Percentiles rank a stretch among this genome's conserved stretches.
These are phyloP conservation scores for Trichoderma pleuroti DNA, from an alignment of 2,329 filamentous ascomycete species.

Conservation along the genomic window DNA sequence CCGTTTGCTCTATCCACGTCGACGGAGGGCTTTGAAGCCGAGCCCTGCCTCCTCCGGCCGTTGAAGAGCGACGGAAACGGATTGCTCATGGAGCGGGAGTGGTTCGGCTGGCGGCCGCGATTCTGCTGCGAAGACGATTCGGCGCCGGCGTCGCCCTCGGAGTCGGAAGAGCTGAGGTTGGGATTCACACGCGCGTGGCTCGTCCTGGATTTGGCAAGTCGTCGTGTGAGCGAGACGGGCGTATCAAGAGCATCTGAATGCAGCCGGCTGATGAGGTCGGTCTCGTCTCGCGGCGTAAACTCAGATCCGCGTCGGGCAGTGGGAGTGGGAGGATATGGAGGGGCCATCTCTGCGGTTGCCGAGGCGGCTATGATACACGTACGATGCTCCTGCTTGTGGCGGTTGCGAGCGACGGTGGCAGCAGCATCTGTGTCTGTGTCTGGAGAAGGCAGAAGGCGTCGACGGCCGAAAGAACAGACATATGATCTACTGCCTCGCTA, in stretches of 20 bases:
- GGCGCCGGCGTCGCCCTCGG: conserved; percentile 28
- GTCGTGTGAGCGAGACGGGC: conserved; percentile 29
- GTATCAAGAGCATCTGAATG: conserved; percentile 36
- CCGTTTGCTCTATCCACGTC: conserved; percentile 33
- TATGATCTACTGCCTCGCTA: not conserved
- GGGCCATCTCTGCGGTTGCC: conserved; percentile 31
- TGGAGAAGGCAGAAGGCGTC: conserved; percentile 6
- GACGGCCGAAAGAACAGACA: not conserved
- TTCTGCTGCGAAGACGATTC: conserved; percentile 27
- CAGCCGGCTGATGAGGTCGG: conserved; percentile 36
- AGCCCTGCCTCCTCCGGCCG: conserved; percentile 50
- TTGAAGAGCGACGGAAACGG: conserved; percentile 72
- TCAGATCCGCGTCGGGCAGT: conserved; percentile 28
- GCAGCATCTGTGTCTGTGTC: conserved; percentile 14
- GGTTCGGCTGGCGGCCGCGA: conserved; percentile 23
- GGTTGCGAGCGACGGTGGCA: conserved; percentile 1
- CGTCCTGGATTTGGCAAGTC: conserved; percentile 29
- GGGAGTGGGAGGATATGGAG: conserved; percentile 25
- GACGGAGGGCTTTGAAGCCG: conserved; percentile 33
- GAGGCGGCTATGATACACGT: conserved; percentile 19
- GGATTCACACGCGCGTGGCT: conserved; percentile 24
- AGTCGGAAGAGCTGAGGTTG: conserved; percentile 46
- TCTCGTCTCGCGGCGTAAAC: conserved; percentile 25
- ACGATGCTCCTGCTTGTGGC: conserved; percentile 15
- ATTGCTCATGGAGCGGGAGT: conserved; percentile 67